Evolutionary conservation across 208 protist species (phyloP).

Genomic region (Trypanosoma avium): DNA sequence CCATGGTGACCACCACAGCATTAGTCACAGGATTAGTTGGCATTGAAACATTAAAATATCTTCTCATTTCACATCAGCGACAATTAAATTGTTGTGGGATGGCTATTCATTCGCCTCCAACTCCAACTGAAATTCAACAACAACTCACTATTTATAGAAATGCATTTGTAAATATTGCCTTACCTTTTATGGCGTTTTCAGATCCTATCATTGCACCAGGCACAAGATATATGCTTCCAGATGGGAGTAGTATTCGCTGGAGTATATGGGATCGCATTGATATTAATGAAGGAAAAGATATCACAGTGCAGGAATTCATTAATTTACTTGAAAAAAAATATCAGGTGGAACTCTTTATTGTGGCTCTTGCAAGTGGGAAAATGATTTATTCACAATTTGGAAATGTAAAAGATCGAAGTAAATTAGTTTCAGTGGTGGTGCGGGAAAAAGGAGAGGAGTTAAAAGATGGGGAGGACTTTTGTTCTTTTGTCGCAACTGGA

Average conservation of each 20-base stretch:
- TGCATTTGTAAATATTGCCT: slow-evolving; percentile 97
- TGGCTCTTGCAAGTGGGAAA: slow-evolving; percentile 81
- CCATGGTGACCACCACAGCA: slow-evolving; percentile 99
- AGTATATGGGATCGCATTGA: slow-evolving; percentile 98
- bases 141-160: slow-evolving; percentile 90
- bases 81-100: slow-evolving; percentile 19
- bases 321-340: slow-evolving; percentile 85
- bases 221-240: slow-evolving; percentile 47
- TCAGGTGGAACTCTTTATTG: slow-evolving; percentile 93
- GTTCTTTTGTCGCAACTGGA: slow-evolving; percentile 73
- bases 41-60: slow-evolving; percentile 98
- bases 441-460: slow-evolving; percentile 55
- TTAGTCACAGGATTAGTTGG: slow-evolving; percentile 97
- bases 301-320: slow-evolving; percentile 94
- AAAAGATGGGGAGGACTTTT: slow-evolving; percentile 63
- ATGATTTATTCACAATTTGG: slow-evolving; percentile 86
- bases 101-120: slow-evolving; percentile 17
- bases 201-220: slow-evolving; percentile 91
- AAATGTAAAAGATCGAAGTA: slow-evolving; percentile 69
- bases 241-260: slow-evolving; percentile 68
- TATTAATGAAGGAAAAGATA: slow-evolving; percentile 90
- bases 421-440: slow-evolving; percentile 57
- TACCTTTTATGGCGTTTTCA: slow-evolving; percentile 96
- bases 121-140: slow-evolving; percentile 34
- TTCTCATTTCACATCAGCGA: slow-evolving; percentile 51